A percentile compares a stretch with the other conserved stretches of the same genome.
Conservation (phyloP, 208 protist species). For the Leptomonas pyrrhocoris region DNA sequence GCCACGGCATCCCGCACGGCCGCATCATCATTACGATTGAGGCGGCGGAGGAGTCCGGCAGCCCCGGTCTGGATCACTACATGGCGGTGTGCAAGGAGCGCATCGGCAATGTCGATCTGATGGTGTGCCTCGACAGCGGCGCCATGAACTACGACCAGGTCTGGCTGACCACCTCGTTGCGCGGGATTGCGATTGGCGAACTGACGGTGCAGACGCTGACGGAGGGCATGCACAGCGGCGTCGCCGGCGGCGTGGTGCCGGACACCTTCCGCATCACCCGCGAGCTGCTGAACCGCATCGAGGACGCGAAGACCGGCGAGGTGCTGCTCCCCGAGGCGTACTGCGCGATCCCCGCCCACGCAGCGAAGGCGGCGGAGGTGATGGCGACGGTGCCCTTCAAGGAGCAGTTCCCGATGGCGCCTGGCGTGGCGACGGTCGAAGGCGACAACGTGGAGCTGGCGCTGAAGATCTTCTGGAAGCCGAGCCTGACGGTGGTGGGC, state of each 20-base stretch:
- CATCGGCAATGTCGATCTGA: conserved; percentile 86
- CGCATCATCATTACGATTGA: conserved; percentile 89
- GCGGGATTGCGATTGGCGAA: conserved; percentile 86
- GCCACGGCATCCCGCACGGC: conserved; percentile 80
- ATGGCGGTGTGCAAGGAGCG: conserved; percentile 61
- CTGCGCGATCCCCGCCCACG: conserved; percentile 85
- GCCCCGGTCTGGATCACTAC: conserved; percentile 87
- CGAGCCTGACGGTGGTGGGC: conserved; percentile 92
- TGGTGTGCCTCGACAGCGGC: conserved; percentile 96
- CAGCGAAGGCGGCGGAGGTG: conserved; percentile 50
- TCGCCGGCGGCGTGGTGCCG: conserved; percentile 94
- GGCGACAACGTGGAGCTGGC: conserved; percentile 83
- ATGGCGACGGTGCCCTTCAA: conserved; percentile 73
- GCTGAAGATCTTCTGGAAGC: conserved; percentile 93
- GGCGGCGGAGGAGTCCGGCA: conserved; percentile 91
- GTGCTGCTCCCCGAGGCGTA: conserved; percentile 87
- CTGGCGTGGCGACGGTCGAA: conserved; percentile 39
- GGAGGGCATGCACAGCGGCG: conserved; percentile 93
- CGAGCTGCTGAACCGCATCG: conserved; percentile 87
- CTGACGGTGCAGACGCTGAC: conserved; percentile 87
- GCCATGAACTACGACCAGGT: conserved; percentile 94
- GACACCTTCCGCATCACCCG: conserved; percentile 94
- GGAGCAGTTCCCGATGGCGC: conserved; percentile 56
- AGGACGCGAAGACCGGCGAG: conserved; percentile 92
- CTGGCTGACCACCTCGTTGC: conserved; percentile 95